These are phyloP conservation scores for Aspergillus egyptiacus DNA, from an alignment of 495 filamentous ascomycete species.

Conservation along the genomic window DNA sequence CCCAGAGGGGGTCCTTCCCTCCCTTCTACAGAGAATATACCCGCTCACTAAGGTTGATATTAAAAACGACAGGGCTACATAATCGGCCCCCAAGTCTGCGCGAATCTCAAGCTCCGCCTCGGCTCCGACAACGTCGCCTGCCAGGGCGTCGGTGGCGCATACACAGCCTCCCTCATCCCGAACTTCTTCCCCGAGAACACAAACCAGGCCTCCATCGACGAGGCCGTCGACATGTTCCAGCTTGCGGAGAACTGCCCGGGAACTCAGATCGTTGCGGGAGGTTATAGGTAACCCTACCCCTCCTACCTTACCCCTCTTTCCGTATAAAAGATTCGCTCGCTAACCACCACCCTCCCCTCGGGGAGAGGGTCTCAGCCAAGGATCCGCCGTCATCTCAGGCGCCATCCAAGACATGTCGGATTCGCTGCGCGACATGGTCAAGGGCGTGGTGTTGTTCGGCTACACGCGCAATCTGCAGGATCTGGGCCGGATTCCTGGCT, in stretches of 20 bases:
- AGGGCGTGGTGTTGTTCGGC: constrained; percentile 48
- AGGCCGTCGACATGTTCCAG: constrained; percentile 28
- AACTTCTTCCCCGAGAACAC: constrained; percentile 26
- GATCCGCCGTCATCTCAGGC: constrained; percentile 47
- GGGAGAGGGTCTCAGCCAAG: no score
- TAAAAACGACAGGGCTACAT: constrained; percentile 28
- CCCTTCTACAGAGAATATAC: neutral
- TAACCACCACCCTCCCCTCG: no score
- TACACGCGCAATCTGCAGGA: constrained; percentile 53
- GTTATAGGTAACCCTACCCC: no score
- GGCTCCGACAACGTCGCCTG: constrained; percentile 25
- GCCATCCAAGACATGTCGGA: constrained; percentile 36
- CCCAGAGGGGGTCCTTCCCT: neutral
- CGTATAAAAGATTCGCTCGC: no score
- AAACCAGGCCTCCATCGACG: constrained; percentile 32
- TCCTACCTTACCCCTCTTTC: no score
- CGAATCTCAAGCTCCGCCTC: constrained; percentile 28
- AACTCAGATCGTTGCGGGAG: constrained; percentile 50
- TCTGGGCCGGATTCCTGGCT: constrained; percentile 39
- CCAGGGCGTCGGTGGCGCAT: constrained; percentile 32
- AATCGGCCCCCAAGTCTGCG: constrained; percentile 35
- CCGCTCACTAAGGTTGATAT: neutral
- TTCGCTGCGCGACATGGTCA: constrained; percentile 37
- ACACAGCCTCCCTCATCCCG: constrained; percentile 21
- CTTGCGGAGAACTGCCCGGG: constrained; percentile 44